Conservation (phyloP, 1,139 yeast genomes). For the Kluyveromyces sp. region DNA sequence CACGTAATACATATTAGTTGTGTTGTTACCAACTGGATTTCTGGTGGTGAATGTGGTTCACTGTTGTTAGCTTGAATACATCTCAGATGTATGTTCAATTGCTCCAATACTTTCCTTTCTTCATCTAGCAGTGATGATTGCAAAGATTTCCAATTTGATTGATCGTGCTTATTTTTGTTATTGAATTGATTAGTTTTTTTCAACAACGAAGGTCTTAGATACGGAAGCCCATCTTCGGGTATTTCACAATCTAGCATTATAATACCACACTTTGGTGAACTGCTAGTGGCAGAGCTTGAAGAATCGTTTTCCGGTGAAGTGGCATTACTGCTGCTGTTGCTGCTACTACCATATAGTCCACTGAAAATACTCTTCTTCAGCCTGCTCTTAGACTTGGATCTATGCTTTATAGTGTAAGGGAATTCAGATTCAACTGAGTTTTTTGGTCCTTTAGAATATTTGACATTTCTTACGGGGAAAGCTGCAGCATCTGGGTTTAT, state of each 20-base stretch:
- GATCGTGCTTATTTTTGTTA: constrained; percentile 23
- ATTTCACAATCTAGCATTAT: constrained; percentile 16
- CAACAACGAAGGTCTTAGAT: constrained; percentile 31
- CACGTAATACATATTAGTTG: constrained; percentile 24
- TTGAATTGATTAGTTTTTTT: constrained; percentile 26
- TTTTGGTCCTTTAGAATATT: constrained; percentile 6
- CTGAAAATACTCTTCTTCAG: constrained; percentile 20
- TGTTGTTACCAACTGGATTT: constrained; percentile 18
- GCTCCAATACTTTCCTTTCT: constrained; percentile 20
- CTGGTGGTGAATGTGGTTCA: constrained; percentile 22
- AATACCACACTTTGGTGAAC: constrained; percentile 15
- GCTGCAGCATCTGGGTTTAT: constrained; percentile 13
- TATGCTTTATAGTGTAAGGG: constrained; percentile 15
- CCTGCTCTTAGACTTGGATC: constrained; percentile 12
- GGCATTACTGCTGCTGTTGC: constrained; percentile 3
- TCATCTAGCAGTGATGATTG: constrained; percentile 20
- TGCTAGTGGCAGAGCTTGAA: constrained; percentile 1
- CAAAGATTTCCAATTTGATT: constrained; percentile 24
- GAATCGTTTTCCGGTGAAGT: constrained; percentile 4
- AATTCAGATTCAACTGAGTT: constrained; percentile 16
- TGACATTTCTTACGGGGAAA: constrained; percentile 13
- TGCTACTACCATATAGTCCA: constrained; percentile 15
- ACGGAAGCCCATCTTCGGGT: constrained; percentile 29
- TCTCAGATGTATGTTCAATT: constrained; percentile 22
- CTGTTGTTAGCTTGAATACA: constrained; percentile 25